These are phyloP conservation scores for Phycomyces blakesleeanus DNA, from an alignment of 192 early-diverging fungal genomes.

Conservation along the genomic window DNA sequence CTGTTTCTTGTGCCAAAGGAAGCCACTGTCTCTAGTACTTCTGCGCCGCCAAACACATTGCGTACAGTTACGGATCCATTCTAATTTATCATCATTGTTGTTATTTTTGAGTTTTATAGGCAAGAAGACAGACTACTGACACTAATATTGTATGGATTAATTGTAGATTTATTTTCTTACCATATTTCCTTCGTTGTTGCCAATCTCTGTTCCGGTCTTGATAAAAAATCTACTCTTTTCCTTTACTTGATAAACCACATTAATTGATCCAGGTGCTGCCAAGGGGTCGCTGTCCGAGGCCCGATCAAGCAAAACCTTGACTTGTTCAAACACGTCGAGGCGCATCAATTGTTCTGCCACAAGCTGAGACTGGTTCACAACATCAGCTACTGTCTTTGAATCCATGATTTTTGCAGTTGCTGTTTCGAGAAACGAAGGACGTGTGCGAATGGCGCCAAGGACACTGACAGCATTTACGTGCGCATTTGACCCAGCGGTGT, in stretches of 20 bases:
- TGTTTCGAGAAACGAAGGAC: constrained; percentile 41
- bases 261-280: constrained; percentile 47
- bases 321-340: constrained; percentile 68
- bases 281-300: constrained; percentile 38
- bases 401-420: constrained; percentile 36
- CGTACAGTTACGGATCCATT: constrained; percentile 67
- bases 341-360: constrained; percentile 52
- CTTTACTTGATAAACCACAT: constrained; percentile 70
- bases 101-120: too few species aligned
- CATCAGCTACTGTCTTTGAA: constrained; percentile 56
- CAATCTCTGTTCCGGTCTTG: constrained; percentile 86
- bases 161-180: constrained; percentile 46
- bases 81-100: too few species aligned
- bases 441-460: constrained; percentile 32
- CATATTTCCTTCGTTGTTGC: constrained; percentile 84
- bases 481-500: constrained; percentile 10
- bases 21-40: constrained; percentile 69
- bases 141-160: too few species aligned
- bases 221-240: constrained; percentile 72
- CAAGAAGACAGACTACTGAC: background rate
- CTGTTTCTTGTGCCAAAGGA: constrained; percentile 73
- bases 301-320: constrained; percentile 66
- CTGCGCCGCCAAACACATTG: constrained; percentile 89
- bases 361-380: constrained; percentile 55
- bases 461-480: constrained; percentile 33